Conservation (phyloP, 352 stramenopile genomes). For the Pythium dissimile region DNA sequence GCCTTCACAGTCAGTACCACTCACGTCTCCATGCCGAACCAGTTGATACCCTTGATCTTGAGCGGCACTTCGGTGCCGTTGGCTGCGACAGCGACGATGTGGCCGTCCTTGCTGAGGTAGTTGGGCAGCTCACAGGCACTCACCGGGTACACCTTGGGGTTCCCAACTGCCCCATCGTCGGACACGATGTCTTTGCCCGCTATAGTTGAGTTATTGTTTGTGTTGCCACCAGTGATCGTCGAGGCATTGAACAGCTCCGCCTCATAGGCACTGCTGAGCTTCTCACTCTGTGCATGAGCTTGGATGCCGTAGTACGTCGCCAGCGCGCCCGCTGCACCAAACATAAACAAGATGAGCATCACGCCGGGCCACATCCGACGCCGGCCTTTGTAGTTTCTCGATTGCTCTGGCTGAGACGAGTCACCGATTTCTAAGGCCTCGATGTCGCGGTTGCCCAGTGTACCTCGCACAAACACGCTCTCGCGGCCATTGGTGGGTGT, state of each 20-base stretch:
- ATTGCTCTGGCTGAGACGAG: slow-evolving; percentile 11
- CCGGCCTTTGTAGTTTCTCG: slow-evolving; percentile 49
- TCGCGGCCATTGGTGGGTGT: slow-evolving; percentile 7
- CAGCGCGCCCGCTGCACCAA: slow-evolving; percentile 12
- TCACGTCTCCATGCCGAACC: slow-evolving; percentile 74
- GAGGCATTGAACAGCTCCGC: slow-evolving; percentile 18
- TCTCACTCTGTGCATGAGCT: slow-evolving; percentile 9
- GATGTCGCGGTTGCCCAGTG: slow-evolving; percentile 48
- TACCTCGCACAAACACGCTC: slow-evolving; percentile 39
- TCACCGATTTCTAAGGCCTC: slow-evolving; percentile 22
- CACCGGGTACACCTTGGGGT: slow-evolving; percentile 63
- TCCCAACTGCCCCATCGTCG: slow-evolving; percentile 64
- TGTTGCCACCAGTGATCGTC: slow-evolving; percentile 15
- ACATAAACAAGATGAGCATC: slow-evolving; percentile 16
- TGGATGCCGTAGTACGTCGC: slow-evolving; percentile 25
- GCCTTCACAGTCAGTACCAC: slow-evolving; percentile 4
- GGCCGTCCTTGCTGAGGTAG: slow-evolving; percentile 74
- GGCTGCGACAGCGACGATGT: slow-evolving; percentile 56
- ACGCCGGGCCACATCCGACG: slow-evolving; percentile 31
- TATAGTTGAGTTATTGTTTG: neutral
- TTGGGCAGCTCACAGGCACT: slow-evolving; percentile 69
- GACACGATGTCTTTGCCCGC: slow-evolving; percentile 35
- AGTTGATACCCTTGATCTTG: slow-evolving; percentile 85
- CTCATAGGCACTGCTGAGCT: slow-evolving; percentile 17
- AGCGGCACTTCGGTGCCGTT: slow-evolving; percentile 57